Conservation (phyloP, 2,329 filamentous ascomycete genomes). For the Colletotrichum australisinense region DNA sequence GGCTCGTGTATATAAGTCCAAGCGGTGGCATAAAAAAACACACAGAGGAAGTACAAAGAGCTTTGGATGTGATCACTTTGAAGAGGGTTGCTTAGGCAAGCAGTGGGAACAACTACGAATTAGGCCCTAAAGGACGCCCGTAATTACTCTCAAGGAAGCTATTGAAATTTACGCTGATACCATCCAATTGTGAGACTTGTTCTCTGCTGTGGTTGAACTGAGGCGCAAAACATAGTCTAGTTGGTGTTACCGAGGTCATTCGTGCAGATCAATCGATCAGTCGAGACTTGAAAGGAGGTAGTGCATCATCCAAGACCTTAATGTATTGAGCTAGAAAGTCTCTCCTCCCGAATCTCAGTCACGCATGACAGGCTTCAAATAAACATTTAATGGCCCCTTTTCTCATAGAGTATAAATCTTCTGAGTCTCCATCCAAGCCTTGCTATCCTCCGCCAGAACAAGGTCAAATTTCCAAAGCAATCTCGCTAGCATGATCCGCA, state of each 20-base stretch:
- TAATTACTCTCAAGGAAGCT: too few species aligned
- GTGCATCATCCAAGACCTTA: too few species aligned
- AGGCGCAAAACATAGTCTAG: too few species aligned
- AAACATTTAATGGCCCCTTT: constrained; percentile 23
- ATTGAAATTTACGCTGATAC: too few species aligned
- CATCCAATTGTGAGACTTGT: too few species aligned
- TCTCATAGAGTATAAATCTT: constrained; percentile 23
- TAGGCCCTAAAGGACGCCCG: not conserved
- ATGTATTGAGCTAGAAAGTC: not conserved
- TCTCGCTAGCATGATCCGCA: constrained; percentile 58
- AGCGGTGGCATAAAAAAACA: not conserved
- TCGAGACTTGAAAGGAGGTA: too few species aligned
- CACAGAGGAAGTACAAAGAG: not conserved
- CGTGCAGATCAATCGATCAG: too few species aligned
- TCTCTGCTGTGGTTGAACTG: too few species aligned
- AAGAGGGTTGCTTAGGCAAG: not conserved
- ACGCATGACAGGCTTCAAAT: constrained; percentile 21
- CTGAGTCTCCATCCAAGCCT: constrained; percentile 47
- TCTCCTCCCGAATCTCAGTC: not conserved
- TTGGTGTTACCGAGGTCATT: too few species aligned
- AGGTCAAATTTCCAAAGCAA: constrained; percentile 60
- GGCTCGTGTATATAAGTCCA: not conserved
- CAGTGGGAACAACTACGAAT: not conserved
- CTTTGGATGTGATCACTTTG: not conserved
- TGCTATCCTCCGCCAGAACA: constrained; percentile 46